phyloP scores from a whole-genome alignment of 768 basidiomycete genomes.

The Leccinum aurantiacum region DNA sequence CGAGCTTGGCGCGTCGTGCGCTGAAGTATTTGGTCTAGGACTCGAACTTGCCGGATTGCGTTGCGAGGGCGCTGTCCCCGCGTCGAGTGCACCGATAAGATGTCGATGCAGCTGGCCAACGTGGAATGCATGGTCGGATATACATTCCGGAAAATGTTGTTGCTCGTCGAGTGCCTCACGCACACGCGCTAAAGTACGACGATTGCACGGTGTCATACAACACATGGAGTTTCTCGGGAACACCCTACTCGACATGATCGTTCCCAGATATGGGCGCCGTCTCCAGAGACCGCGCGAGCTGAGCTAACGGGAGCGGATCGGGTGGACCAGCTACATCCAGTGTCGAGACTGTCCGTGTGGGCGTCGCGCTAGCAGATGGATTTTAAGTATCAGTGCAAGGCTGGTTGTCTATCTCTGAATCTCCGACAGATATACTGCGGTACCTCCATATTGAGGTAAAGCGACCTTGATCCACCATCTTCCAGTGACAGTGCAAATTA shows the following conservation, averaged over 20 bases:
- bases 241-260: conserved; percentile 76
- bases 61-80: conserved; percentile 39
- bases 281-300: conserved; percentile 52
- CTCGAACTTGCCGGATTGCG: conserved; percentile 47
- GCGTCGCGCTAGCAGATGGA: conserved; percentile 45
- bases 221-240: no score
- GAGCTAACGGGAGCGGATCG: conserved; percentile 59
- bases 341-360: conserved; percentile 66
- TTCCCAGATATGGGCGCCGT: conserved; percentile 56
- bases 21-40: conserved; percentile 58
- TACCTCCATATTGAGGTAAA: no score
- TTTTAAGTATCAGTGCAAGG: conserved; percentile 44
- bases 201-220: no score
- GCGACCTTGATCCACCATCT: no score
- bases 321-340: conserved; percentile 75
- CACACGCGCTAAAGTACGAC: no score
- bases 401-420: conserved; percentile 37
- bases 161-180: no score
- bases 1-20: conserved; percentile 57
- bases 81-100: conserved; percentile 29
- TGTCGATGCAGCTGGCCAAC: conserved; percentile 50
- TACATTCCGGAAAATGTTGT: no score
- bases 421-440: no score
- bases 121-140: conserved; percentile 72
- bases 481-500: no score